Conservation (phyloP, 1,139 yeast species). For the Taiozyma sp. region DNA sequence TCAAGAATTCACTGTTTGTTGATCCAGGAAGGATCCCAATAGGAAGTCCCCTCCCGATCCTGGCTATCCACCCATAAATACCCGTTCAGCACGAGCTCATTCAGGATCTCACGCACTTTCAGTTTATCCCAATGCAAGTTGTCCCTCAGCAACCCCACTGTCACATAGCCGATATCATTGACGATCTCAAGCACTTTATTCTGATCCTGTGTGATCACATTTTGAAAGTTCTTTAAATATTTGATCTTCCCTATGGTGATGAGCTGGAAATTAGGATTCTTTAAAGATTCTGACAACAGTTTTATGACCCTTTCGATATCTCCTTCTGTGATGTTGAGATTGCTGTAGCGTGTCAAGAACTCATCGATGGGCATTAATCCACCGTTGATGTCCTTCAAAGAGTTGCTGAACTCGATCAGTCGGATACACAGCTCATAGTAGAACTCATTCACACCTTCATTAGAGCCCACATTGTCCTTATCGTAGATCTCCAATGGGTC, state of each 20-base stretch:
- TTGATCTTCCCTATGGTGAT: conserved; percentile 25
- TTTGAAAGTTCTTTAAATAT: conserved; percentile 29
- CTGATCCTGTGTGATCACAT: conserved; percentile 40
- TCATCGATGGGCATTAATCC: conserved; percentile 18
- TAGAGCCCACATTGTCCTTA: conserved; percentile 3
- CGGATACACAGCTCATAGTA: conserved; percentile 19
- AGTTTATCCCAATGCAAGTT: conserved; percentile 52
- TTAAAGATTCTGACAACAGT: conserved; percentile 27
- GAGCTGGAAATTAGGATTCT: not conserved
- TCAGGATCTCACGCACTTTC: conserved; percentile 44
- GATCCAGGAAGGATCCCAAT: conserved; percentile 36
- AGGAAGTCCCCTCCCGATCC: conserved; percentile 35
- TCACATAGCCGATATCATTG: conserved; percentile 48
- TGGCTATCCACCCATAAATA: conserved; percentile 51
- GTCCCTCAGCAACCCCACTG: conserved; percentile 41
- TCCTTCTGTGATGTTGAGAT: conserved; percentile 12
- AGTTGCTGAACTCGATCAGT: conserved; percentile 17
- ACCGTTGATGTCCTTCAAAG: conserved; percentile 17
- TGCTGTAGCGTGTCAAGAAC: conserved; percentile 9
- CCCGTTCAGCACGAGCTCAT: conserved; percentile 56
- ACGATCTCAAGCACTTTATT: conserved; percentile 47
- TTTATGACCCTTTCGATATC: conserved; percentile 20
- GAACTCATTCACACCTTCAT: conserved; percentile 17
- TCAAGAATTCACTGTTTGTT: not conserved
- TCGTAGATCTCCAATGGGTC: conserved; percentile 19